Evolutionary conservation across 306 rosid species (phyloP), one percentile per base, ranked within the genome.

Genomic region (Cucurbita maxima): DNA sequence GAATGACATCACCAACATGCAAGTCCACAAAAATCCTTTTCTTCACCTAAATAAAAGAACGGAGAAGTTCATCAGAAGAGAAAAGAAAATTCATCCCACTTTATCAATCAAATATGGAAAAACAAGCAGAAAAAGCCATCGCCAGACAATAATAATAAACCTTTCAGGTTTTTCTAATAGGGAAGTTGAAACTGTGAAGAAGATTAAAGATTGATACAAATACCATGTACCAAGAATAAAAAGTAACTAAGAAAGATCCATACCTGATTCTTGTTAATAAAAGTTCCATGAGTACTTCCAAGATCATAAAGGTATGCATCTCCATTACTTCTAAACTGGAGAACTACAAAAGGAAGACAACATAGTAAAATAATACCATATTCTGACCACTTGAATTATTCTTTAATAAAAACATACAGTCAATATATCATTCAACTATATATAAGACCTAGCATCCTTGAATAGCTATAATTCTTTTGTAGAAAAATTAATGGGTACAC

Each of bases 201-300:
- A 7, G 5, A 67, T 44, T 5, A 67, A 19, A 67, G 4, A 44
- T 19, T 11, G 50, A 19, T 44, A 11, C 38, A 20, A 68, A 44
- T 20, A 22, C 38, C 62, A 41, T 22, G 45, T 56, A 20, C 61
- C 16, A 68, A 54, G 20, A 51, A 38, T 4, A 13, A 6, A 54
- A 40, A 74, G 6, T 19, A 58, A 59, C 10, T 6, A 74, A n/a
- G 58, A 58, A 47, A 59, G 53, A 71, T 57, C 72, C 66, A 58
- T 87, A 93, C 97, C 98, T 86, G 92, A 73, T 71, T 85, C 86
- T 90, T 90, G 82, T 93, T 93, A 75, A 93, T 59, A 80, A 79
- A 93, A 66, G 98, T 87, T 20, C 98, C 98, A 56, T 93, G 98
- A 34, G 96, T 88, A 80, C 98, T 93, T 78, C 97, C 97, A n/a